Conservation (phyloP, 169 alveolate species). For the Toxoplasma gondii region DNA sequence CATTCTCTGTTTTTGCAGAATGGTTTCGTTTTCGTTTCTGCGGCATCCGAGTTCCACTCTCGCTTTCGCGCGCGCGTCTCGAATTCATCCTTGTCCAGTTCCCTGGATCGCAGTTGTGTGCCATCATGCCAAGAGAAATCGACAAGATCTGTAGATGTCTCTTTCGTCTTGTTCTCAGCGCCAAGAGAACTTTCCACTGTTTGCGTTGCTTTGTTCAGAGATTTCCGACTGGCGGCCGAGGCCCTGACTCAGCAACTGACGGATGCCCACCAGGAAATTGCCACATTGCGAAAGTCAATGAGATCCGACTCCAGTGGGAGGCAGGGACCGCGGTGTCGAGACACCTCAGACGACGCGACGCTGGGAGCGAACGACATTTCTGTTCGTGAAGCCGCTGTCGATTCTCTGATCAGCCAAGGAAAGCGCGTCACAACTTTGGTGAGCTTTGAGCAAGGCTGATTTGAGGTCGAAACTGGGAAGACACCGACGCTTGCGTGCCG, state of each 20-base stretch:
- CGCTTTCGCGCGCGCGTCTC: no score
- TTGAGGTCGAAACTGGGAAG: no score
- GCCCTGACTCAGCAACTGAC: slow-evolving; percentile 13
- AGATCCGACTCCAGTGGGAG: neutral
- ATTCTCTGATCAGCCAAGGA: slow-evolving; percentile 33
- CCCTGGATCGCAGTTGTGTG: no score
- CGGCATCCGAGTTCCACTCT: no score
- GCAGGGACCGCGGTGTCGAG: neutral
- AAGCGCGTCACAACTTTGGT: neutral
- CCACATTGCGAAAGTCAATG: neutral
- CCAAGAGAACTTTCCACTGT: no score
- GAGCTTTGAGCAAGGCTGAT: neutral
- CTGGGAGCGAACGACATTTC: slow-evolving; percentile 51
- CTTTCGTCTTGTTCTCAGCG: no score
- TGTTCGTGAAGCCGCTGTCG: slow-evolving; percentile 48
- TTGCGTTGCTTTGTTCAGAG: neutral
- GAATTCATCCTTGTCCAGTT: no score
- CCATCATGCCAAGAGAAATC: no score
- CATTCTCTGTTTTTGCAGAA: no score
- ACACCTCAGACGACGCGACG: neutral
- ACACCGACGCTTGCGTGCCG: no score
- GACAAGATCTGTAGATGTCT: no score
- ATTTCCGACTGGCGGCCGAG: neutral
- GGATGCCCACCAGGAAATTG: slow-evolving; percentile 23
- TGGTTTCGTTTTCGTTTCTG: no score